phyloP scores from a whole-genome alignment of 2,329 filamentous ascomycete species.

The Colletotrichum incanum region DNA sequence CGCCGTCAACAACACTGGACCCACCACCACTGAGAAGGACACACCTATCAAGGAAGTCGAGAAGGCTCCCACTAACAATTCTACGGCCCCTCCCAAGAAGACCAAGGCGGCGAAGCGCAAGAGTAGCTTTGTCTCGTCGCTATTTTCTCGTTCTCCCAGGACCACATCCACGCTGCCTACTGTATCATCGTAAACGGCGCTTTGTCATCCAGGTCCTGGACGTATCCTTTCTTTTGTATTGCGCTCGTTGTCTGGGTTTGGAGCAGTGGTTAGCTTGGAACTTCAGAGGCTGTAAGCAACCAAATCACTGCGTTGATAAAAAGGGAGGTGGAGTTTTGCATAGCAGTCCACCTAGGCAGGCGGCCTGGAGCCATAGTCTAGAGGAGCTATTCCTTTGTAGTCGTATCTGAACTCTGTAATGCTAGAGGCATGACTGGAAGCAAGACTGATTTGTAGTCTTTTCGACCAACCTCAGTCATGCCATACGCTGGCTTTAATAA shows the following conservation, averaged over 20 bases:
- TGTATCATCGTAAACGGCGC: background rate
- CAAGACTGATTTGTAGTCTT: slow-evolving; percentile 1
- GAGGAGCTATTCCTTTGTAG: slow-evolving; percentile 16
- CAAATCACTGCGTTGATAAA: slow-evolving; percentile 25
- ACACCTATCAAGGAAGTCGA: slow-evolving; percentile 33
- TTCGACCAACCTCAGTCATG: background rate
- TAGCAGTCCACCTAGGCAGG: slow-evolving; percentile 16
- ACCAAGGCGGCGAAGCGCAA: slow-evolving; percentile 35
- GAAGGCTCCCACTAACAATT: slow-evolving; percentile 22
- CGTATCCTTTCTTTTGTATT: slow-evolving; percentile 32
- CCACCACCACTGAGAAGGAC: slow-evolving; percentile 23
- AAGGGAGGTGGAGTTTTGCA: slow-evolving; percentile 32
- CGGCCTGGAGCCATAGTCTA: slow-evolving; percentile 12
- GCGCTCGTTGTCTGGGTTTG: slow-evolving; percentile 1
- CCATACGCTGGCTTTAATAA: background rate
- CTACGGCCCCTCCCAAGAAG: slow-evolving; percentile 18
- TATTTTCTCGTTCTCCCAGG: slow-evolving; percentile 36
- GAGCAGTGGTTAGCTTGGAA: slow-evolving; percentile 33
- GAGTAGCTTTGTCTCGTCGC: slow-evolving; percentile 36
- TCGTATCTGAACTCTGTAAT: slow-evolving; percentile 18
- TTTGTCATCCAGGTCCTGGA: background rate
- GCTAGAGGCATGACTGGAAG: slow-evolving; percentile 7
- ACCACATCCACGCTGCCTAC: slow-evolving; percentile 15
- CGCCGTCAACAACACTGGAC: slow-evolving; percentile 1
- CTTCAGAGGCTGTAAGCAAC: slow-evolving; percentile 10